Evolutionary conservation across 257 asterid genomes (phyloP).

Genomic region (Solanum lycopersicoides): DNA sequence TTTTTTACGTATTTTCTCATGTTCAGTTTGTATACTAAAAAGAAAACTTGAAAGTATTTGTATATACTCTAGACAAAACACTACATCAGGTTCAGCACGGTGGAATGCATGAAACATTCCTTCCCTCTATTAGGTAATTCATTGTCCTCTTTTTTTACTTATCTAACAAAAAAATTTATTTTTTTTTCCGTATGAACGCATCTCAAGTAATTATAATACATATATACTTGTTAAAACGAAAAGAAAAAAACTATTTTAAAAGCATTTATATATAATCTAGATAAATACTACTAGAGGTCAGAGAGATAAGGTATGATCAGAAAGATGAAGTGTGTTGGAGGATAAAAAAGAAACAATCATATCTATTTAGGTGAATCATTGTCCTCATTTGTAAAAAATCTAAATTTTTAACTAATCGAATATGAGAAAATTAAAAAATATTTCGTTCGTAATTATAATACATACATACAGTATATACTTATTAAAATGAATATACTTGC

Average conservation of each 20-base stretch:
- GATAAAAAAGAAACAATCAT: background rate
- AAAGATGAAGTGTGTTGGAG: background rate
- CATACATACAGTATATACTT: no score
- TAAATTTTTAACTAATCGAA: background rate
- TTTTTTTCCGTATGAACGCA: fast-evolving
- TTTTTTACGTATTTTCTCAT: no score
- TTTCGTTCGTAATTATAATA: no score
- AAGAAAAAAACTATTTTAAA: background rate
- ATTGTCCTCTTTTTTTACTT: background rate
- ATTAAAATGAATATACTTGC: background rate
- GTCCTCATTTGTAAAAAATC: background rate
- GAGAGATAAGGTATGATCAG: fast-evolving
- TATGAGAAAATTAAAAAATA: background rate
- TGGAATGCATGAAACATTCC: background rate
- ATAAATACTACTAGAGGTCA: background rate
- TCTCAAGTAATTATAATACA: no score
- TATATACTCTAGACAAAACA: background rate
- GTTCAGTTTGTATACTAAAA: background rate
- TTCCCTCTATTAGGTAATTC: background rate
- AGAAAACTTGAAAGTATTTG: background rate
- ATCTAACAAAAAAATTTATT: background rate
- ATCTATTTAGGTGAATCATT: background rate
- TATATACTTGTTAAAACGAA: background rate
- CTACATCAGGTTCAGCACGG: no score
- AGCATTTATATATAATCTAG: background rate